A percentile compares a stretch with the other conserved stretches of the same genome.
Conservation (phyloP, 129 eudicot species). For the Ambrosia trifida region DNA sequence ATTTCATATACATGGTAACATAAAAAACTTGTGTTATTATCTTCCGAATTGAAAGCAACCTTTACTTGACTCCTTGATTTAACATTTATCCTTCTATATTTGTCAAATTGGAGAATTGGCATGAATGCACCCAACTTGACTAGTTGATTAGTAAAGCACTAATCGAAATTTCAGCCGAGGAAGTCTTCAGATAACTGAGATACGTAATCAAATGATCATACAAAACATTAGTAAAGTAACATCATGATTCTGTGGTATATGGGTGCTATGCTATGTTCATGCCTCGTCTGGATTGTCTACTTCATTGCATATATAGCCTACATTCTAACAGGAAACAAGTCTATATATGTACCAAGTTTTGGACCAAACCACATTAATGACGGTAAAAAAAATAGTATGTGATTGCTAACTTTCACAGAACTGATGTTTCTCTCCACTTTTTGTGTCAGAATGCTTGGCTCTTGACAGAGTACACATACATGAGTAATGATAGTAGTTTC, state of each 20-base stretch:
- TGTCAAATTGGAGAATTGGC: not conserved
- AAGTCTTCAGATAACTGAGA: not conserved
- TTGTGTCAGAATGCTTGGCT: conserved; percentile 74
- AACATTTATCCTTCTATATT: not conserved
- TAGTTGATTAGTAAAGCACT: not conserved
- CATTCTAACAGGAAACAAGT: conserved; percentile 2
- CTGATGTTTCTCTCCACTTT: conserved; percentile 2
- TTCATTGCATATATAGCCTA: not conserved
- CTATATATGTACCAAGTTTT: conserved; percentile 4
- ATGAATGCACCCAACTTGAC: not conserved
- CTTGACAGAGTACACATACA: conserved; percentile 71
- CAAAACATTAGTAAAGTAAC: conserved; percentile 7
- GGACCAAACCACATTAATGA: conserved; percentile 2
- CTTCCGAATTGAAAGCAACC: not conserved
- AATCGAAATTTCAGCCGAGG: not conserved
- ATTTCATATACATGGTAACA: not conserved
- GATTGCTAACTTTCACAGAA: conserved; percentile 14
- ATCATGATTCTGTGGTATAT: not conserved
- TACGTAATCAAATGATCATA: conserved; percentile 5
- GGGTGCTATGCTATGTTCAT: conserved; percentile 19
- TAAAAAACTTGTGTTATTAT: not conserved
- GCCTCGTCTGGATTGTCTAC: conserved; percentile 8
- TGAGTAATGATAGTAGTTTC: conserved; percentile 86
- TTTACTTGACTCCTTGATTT: not conserved
- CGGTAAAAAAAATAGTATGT: not conserved